Evolutionary conservation across 2,329 filamentous ascomycete genomes (phyloP), one percentile per base, ranked within the genome.

Genomic region (Paecilomyces dactylethromorphus): DNA sequence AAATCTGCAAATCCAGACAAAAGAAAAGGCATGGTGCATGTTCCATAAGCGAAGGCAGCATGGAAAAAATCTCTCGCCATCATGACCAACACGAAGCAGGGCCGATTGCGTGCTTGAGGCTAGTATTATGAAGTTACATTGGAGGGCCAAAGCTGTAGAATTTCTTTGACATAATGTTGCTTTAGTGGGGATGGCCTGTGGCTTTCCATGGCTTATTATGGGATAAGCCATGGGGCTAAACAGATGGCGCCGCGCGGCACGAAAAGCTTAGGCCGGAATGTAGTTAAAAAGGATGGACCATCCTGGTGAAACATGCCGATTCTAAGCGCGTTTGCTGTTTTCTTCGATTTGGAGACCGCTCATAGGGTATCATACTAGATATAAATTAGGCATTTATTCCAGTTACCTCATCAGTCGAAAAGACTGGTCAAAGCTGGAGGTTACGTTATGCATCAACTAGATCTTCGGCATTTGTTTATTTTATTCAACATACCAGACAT

Each of bases 51-150:
- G 24, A 26, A 26, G 24, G 24, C 24, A 26, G 24, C 24, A 26
- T 18, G 13, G 35, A 15, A 53, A 15, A 45, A 45, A n/a, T n/a
- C 15, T n/a, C n/a, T 39, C 18, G 13, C 6, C 15, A 7, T n/a
- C 15, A n/a, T 45, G 35, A 45, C 35, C 35, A 45, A 45, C 18
- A 45, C 26, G 12, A n/a, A 29, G 15, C 26, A 7, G 21, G 12
- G 15, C 13, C 35, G 35, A 45, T 50, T 39, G 55, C 55, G 55
- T 56, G 55, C 32, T 56, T 39, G 24, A 13, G 39, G 3, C 35
- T 45, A 45, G 35, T 13, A 53, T 65, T 22, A 61, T 60, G 8
- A 54, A 54, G 49, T 66, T 67, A 13, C 55, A 55, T 18, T 45
- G 51, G 13, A 26, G 29, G 50, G 53, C 13, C 45, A 45, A 45